phyloP scores from a whole-genome alignment of 352 stramenopile species.

The Globisporangium solare region DNA sequence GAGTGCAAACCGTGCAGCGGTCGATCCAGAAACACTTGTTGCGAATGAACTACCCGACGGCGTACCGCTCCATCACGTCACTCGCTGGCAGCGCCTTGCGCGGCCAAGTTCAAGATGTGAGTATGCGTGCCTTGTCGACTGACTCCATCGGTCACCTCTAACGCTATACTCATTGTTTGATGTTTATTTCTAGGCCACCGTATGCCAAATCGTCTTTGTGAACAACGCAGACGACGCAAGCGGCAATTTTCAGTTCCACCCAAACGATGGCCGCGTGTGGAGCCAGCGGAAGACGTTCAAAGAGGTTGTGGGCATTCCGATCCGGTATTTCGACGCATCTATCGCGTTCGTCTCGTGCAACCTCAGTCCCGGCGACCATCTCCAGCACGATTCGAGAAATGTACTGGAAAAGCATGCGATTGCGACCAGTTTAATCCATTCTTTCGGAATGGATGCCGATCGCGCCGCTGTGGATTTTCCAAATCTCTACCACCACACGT shows the following conservation, averaged over 20 bases:
- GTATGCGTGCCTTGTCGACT: conserved; percentile 7
- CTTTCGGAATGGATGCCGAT: conserved; percentile 79
- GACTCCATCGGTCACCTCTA: neutral
- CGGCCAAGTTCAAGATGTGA: conserved; percentile 62
- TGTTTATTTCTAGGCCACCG: conserved; percentile 30
- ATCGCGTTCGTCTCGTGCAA: conserved; percentile 84
- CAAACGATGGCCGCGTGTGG: conserved; percentile 62
- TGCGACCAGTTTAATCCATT: conserved; percentile 63
- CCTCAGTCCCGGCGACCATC: conserved; percentile 24
- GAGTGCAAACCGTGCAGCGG: conserved; percentile 59
- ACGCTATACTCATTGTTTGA: conserved; percentile 2
- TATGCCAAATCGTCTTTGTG: conserved; percentile 85
- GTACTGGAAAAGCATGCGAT: conserved; percentile 50
- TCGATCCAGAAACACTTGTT: conserved; percentile 66
- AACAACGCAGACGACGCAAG: conserved; percentile 79
- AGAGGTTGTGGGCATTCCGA: conserved; percentile 71
- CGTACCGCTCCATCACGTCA: conserved; percentile 77
- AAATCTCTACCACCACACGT: conserved; percentile 83
- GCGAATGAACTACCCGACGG: conserved; percentile 74
- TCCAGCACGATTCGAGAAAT: conserved; percentile 21
- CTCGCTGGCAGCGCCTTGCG: conserved; percentile 57
- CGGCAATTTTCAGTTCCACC: conserved; percentile 75
- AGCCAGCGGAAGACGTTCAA: conserved; percentile 72
- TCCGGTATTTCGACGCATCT: conserved; percentile 80
- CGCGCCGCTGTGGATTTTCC: conserved; percentile 72